Evolutionary conservation across 164 flowering plant species (phyloP).

Genomic region (Stephania japonica): DNA sequence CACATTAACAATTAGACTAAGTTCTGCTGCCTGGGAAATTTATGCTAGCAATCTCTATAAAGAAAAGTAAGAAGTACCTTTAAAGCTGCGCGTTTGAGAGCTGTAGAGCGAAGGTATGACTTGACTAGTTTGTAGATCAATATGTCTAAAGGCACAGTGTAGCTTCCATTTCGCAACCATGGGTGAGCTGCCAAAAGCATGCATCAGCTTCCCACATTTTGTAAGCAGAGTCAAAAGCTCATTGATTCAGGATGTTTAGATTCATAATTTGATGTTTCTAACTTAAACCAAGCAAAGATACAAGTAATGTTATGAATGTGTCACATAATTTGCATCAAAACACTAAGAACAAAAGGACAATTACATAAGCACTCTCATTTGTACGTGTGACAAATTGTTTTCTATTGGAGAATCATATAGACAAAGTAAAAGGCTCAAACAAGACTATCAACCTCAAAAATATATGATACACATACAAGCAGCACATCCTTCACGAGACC

Average conservation of each 20-base stretch:
- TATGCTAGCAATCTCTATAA: not conserved
- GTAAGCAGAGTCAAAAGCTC: not conserved
- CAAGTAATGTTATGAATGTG: not conserved
- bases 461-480: not conserved
- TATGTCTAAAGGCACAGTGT: constrained; percentile 68
- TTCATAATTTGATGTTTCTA: not conserved
- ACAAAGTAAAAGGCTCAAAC: not conserved
- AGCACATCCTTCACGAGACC: not conserved
- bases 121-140: constrained; percentile 73
- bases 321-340: not conserved
- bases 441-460: not conserved
- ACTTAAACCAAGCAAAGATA: not conserved
- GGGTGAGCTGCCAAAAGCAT: constrained; percentile 75
- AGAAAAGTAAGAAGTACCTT: constrained; percentile 40
- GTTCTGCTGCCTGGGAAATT: not conserved
- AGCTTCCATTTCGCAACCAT: constrained; percentile 66
- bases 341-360: not conserved
- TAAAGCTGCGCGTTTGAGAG: constrained; percentile 83
- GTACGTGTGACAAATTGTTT: not conserved
- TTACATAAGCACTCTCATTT: not conserved
- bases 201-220: constrained; percentile 5
- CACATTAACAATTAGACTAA: too few species aligned
- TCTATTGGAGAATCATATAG: not conserved
- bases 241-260: not conserved
- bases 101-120: constrained; percentile 77